Conservation (phyloP, 2,329 filamentous ascomycete genomes). For the Harringtonia lauricola region DNA sequence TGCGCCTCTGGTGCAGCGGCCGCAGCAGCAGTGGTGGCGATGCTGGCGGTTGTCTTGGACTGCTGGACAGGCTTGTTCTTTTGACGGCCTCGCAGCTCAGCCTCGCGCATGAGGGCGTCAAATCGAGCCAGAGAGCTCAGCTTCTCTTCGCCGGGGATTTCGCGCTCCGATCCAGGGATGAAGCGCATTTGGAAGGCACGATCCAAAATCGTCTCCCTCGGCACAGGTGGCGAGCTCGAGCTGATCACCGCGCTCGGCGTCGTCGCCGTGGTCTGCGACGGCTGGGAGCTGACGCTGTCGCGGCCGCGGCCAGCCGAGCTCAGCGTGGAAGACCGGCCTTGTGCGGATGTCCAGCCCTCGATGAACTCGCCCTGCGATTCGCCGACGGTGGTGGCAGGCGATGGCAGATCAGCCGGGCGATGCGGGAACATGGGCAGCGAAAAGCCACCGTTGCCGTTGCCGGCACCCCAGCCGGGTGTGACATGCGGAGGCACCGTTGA, state of each 20-base stretch:
- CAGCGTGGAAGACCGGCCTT: conserved; percentile 46
- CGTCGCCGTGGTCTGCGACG: conserved; percentile 15
- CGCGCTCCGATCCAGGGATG: conserved; percentile 48
- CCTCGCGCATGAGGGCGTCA: conserved; percentile 53
- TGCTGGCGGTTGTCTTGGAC: not conserved
- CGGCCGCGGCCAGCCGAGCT: conserved; percentile 44
- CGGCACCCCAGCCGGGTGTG: conserved; percentile 1
- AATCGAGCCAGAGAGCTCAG: conserved; percentile 54
- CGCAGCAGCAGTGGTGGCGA: conserved; percentile 2
- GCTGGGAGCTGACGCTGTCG: conserved; percentile 42
- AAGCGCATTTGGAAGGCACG: conserved; percentile 52
- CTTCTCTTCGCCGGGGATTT: conserved; percentile 47
- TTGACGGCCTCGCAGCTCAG: conserved; percentile 34
- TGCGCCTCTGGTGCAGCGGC: conserved; percentile 19
- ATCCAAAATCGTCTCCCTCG: conserved; percentile 56
- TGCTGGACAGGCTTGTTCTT: conserved; percentile 12
- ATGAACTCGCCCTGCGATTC: conserved; percentile 45
- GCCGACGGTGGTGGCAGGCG: conserved; percentile 39
- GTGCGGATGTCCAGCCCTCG: conserved; percentile 49
- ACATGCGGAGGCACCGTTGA: conserved; percentile 9
- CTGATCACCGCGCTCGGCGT: conserved; percentile 15
- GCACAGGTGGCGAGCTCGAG: conserved; percentile 39
- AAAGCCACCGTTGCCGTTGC: conserved; percentile 5
- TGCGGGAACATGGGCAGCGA: conserved; percentile 6
- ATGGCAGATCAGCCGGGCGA: conserved; percentile 43